Evolutionary conservation across 2,329 filamentous ascomycete genomes (phyloP), one percentile per base, ranked within the genome.

Genomic region (Endoconidiophora laricicola): DNA sequence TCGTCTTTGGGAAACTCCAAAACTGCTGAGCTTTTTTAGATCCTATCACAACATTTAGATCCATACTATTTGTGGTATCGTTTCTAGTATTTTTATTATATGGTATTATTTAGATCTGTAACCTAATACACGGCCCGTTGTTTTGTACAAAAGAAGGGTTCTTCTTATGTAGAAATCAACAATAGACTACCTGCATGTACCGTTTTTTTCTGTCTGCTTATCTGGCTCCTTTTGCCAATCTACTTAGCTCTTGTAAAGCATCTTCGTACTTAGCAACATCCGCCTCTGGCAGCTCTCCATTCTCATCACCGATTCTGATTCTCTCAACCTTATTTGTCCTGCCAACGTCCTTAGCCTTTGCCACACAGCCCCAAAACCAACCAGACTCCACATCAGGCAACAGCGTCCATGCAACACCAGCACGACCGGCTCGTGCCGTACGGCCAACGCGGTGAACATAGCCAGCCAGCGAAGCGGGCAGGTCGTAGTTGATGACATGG

Each of bases 371-470:
- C 75, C 85, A 87, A 65, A 96, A 98, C 88, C 91, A 94, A 42
- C 83, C 76, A 20, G 81, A 87, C 65, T 98, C 88, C 2, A 75
- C 74, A 57, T 87, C 81, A 3, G 80, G 81, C 45, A 94, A 79
- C 10, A 98, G 66, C 0, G 87, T 94, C 85, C 87, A 94, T 0
- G 90, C 86, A 44, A 78, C 72, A 1, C 90, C 90, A 1, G 66
- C 57, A 49, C 78, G 77, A 1, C 83, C 86, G 0, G 86, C 91
- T 61, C 88, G 74, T 0, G 90, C 90, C 1, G 90, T 95, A 51
- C 91, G 79, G 37, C 91, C 90, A 1, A 95, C 86, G 39, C 91
- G 81, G 62, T 96, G 91, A 3, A 96, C 79, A 58, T 96, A 96
- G 22, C 79, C 82, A 4, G 82, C 83, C 33, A 87, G 69, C 59